A percentile compares a stretch with the other conserved stretches of the same genome.
These are phyloP conservation scores for Candida loeiensis DNA, from an alignment of 805 yeast species.

Conservation along the genomic window DNA sequence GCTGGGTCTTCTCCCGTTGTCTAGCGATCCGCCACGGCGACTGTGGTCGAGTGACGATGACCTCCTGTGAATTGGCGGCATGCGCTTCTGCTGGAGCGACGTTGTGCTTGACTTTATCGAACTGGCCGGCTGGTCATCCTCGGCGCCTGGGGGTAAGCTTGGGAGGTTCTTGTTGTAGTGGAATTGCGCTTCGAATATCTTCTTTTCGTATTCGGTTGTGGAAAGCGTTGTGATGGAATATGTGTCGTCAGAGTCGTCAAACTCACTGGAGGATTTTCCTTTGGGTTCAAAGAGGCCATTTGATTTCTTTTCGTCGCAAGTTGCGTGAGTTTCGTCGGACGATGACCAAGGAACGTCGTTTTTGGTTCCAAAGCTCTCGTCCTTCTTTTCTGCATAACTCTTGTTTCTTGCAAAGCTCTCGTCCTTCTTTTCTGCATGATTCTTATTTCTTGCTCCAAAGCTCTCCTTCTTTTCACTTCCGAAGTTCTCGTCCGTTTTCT, in stretches of 20 bases:
- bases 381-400: no score
- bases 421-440: no score
- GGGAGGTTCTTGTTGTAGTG: constrained; percentile 25
- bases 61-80: neutral
- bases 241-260: constrained; percentile 16
- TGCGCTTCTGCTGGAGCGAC: neutral
- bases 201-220: constrained; percentile 37
- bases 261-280: neutral
- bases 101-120: neutral
- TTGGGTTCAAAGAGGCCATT: neutral
- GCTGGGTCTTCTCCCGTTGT: neutral
- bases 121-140: neutral
- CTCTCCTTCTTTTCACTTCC: no score
- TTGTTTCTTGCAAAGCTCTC: no score
- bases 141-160: constrained; percentile 2
- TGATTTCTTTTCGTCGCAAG: neutral
- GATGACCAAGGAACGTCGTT: neutral
- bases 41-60: neutral
- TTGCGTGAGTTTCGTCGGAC: neutral
- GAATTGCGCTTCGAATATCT: constrained; percentile 37
- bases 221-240: constrained; percentile 32
- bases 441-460: no score
- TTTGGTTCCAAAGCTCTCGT: no score
- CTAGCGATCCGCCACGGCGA: neutral
- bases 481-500: no score